Base-by-base conservation (phyloP, 2,329 filamentous ascomycete genomes). In the Penicillium capsulatum region DNA sequence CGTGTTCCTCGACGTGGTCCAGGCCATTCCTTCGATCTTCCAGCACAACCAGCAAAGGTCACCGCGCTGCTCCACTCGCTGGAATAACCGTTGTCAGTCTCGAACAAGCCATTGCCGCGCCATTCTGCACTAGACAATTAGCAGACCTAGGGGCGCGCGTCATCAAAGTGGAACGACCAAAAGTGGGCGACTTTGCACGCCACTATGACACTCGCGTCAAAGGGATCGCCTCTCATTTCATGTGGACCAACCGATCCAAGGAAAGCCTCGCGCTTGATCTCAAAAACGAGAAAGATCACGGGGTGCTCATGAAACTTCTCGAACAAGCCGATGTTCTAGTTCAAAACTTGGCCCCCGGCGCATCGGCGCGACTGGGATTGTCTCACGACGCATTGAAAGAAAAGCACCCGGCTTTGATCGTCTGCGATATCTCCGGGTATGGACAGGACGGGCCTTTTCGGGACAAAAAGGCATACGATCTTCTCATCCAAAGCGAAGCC, bases 211-310 rank as follows among this genome's bases (percentile, higher is more conserved):
- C 58, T 0, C 67, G 73, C 7, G 72, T 76, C 2, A 63, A 68
- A 6, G 74, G 74, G 0, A 57, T 74, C 10, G 61, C 71, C 0
- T 77, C 74, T 0, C 74, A 77, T 48, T 77, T 77, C 40, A 65
- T 77, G n/a, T 77, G 75, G 74, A 64, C 69, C 0, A 77, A 76
- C 44, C 66, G 74, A 15, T 74, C 73, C 5, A 77, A 77, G 37
- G 72, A 77, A 51, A 75, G 71, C 33, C 55, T 77, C 7, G 72
- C 71, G 0, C 61, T 77, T 0, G 68, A 77, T 29, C 48, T 77
- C 11, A 77, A 77, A 44, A 50, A 66, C 8, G 45, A 64, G 0
- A 53, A 59, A 4, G 69, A 76, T 31, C 63, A 74, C 31, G 46
- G 53, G 0, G 54, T 71, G 1, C 53, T 76, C n/a, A 67, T 63